Conservation (phyloP, 169 alveolate species). For the Plasmodium ovale region DNA sequence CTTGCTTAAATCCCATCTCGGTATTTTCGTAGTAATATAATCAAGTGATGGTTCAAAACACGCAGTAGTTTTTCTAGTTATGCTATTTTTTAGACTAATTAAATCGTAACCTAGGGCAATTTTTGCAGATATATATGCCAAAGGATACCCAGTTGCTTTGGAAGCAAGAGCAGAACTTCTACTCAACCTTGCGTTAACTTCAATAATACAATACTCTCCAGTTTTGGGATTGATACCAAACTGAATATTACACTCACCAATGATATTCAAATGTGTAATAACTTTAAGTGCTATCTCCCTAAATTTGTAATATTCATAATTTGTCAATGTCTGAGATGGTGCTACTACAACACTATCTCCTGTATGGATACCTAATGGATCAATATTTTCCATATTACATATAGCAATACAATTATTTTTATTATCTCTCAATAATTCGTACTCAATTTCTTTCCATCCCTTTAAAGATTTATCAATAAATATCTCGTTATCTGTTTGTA, state of each 20-base stretch:
- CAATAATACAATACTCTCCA: constrained; percentile 90
- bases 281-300: constrained; percentile 90
- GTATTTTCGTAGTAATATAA: constrained; percentile 90
- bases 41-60: constrained; percentile 93
- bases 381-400: constrained; percentile 93
- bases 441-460: constrained; percentile 94
- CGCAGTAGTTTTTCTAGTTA: constrained; percentile 91
- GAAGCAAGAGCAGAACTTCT: constrained; percentile 92
- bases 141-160: constrained; percentile 93
- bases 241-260: constrained; percentile 94
- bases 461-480: constrained; percentile 89
- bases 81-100: constrained; percentile 85
- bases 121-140: constrained; percentile 93
- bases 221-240: constrained; percentile 91
- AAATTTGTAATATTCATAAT: constrained; percentile 87
- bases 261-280: constrained; percentile 88
- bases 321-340: constrained; percentile 92
- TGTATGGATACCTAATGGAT: constrained; percentile 94
- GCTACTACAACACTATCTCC: constrained; percentile 94
- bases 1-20: constrained; percentile 92
- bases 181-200: constrained; percentile 92
- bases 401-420: constrained; percentile 92
- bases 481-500: constrained; percentile 84
- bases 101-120: constrained; percentile 90
- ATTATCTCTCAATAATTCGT: constrained; percentile 90